Percentiles rank a stretch among this genome's conserved stretches.
phyloP scores from a whole-genome alignment of 495 filamentous ascomycete species.

The Amniculicola lignicola region DNA sequence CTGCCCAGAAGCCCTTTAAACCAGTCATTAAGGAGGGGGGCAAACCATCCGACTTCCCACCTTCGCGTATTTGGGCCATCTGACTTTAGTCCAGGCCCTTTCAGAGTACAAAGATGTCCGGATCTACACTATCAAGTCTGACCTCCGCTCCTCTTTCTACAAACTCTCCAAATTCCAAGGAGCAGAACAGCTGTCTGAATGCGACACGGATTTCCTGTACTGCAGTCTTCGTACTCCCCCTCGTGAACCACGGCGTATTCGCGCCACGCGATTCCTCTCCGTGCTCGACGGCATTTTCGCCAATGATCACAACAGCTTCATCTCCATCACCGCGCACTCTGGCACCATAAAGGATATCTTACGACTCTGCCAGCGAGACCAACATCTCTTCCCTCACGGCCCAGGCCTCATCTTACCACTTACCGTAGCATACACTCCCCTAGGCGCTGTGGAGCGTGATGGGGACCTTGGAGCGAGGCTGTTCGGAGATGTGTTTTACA shows the following conservation, averaged over 20 bases:
- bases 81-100: no score
- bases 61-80: background rate
- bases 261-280: background rate
- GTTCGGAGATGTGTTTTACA: background rate
- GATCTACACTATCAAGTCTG: constrained; percentile 1
- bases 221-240: background rate
- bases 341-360: background rate
- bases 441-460: background rate
- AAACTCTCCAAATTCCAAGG: background rate
- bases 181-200: background rate
- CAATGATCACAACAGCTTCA: constrained; percentile 1
- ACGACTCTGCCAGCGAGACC: background rate
- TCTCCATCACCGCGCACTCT: background rate
- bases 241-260: background rate
- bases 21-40: background rate
- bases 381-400: background rate
- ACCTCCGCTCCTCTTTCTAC: background rate
- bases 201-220: background rate
- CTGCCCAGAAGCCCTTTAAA: background rate
- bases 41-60: background rate
- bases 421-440: background rate
- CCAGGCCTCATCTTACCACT: background rate
- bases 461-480: background rate
- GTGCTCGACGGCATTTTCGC: constrained; percentile 2
- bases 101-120: no score